Conservation (phyloP, 164 flowering plant species). For the Aristolochia californica region DNA sequence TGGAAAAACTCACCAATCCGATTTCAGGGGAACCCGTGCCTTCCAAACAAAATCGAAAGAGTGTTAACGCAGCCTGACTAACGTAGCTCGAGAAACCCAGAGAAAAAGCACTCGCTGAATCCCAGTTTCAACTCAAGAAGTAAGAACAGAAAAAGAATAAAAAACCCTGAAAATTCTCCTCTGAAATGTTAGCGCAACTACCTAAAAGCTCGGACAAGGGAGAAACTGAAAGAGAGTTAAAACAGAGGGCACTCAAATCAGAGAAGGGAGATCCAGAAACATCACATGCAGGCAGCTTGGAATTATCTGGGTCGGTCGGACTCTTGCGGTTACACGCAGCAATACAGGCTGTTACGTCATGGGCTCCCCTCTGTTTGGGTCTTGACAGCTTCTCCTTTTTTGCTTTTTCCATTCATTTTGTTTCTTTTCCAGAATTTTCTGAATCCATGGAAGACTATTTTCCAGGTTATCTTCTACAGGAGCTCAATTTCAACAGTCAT, state of each 20-base stretch:
- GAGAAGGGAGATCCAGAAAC: slow-evolving; percentile 11
- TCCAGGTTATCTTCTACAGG: too few relatives aligned
- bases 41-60: too few relatives aligned
- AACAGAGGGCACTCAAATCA: slow-evolving; percentile 4
- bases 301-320: slow-evolving; percentile 40
- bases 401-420: too few relatives aligned
- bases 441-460: too few relatives aligned
- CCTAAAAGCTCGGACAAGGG: neutral
- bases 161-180: neutral
- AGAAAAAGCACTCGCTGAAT: neutral
- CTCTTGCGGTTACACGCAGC: slow-evolving; percentile 11
- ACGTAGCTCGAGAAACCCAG: neutral
- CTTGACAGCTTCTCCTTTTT: slow-evolving; percentile 8
- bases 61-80: too few relatives aligned
- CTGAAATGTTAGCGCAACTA: neutral
- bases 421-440: too few relatives aligned
- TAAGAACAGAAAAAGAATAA: too few relatives aligned
- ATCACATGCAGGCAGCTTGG: slow-evolving; percentile 55
- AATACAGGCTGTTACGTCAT: slow-evolving; percentile 64
- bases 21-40: too few relatives aligned
- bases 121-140: too few relatives aligned
- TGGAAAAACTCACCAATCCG: too few relatives aligned
- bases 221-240: neutral
- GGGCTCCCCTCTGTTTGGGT: slow-evolving; percentile 23
- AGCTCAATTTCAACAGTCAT: too few relatives aligned